These are phyloP conservation scores for Xylariales sp. DNA, from an alignment of 2,329 filamentous ascomycete species.

Conservation along the genomic window DNA sequence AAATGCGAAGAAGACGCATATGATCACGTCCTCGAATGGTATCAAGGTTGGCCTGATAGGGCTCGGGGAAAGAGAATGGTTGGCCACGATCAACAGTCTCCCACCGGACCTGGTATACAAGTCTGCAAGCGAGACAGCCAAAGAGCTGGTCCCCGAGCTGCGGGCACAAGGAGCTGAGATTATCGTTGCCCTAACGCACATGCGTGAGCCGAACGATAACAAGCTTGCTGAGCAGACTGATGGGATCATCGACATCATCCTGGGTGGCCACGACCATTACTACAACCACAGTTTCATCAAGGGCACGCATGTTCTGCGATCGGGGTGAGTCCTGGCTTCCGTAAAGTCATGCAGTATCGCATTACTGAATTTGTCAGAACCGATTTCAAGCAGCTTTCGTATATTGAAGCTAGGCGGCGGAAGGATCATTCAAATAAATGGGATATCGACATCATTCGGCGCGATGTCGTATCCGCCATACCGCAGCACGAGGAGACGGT, in stretches of 20 bases:
- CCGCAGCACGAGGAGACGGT: conserved; percentile 57
- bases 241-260: conserved; percentile 75
- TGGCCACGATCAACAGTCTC: conserved; percentile 81
- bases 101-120: conserved; percentile 79
- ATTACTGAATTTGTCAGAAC: conserved; percentile 39
- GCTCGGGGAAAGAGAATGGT: conserved; percentile 81
- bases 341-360: not conserved
- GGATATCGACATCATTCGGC: conserved; percentile 73
- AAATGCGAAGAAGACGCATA: conserved; percentile 68
- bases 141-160: conserved; percentile 67
- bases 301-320: conserved; percentile 77
- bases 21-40: conserved; percentile 76
- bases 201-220: conserved; percentile 83
- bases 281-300: conserved; percentile 76
- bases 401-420: conserved; percentile 68
- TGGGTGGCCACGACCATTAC: conserved; percentile 88
- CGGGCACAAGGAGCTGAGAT: conserved; percentile 76
- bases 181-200: conserved; percentile 77
- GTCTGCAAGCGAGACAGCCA: conserved; percentile 71
- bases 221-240: conserved; percentile 73
- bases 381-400: conserved; percentile 90
- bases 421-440: conserved; percentile 46
- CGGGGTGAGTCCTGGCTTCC: conserved; percentile 34
- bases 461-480: conserved; percentile 68
- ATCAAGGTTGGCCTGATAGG: conserved; percentile 84